Conservation (phyloP, 2,329 filamentous ascomycete species). For the Aspergillus fructus region DNA sequence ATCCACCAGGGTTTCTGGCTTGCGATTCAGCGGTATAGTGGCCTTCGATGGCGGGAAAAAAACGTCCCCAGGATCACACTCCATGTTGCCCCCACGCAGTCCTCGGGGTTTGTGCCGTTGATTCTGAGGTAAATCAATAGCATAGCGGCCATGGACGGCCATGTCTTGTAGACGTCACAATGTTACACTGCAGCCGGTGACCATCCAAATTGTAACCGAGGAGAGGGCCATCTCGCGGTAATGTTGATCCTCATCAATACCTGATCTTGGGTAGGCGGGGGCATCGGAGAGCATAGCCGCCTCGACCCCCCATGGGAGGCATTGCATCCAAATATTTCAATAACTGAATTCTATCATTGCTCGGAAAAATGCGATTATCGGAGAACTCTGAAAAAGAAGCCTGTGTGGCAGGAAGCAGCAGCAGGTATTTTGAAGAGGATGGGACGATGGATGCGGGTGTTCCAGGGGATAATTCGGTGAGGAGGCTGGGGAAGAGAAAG, state of each 20-base stretch:
- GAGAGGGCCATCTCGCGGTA: not conserved
- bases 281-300: not conserved
- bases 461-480: not conserved
- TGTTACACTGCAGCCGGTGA: conserved; percentile 8
- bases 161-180: conserved; percentile 3
- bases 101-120: not conserved
- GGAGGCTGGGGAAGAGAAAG: not conserved
- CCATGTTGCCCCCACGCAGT: not conserved
- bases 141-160: conserved; percentile 1
- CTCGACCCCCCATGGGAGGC: not conserved
- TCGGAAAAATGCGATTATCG: conserved; percentile 17
- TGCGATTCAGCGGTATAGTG: not conserved
- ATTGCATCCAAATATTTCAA: not conserved
- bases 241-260: not conserved
- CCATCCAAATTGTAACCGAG: conserved; percentile 2
- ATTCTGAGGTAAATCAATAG: not conserved
- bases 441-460: not conserved
- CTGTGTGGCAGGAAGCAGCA: conserved; percentile 11
- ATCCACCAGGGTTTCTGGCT: not conserved
- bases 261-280: not conserved
- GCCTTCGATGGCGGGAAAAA: not conserved
- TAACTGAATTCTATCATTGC: not conserved
- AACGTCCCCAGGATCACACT: not conserved
- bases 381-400: conserved; percentile 21
- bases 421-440: not conserved